phyloP scores from a whole-genome alignment of 2,329 filamentous ascomycete species.

The Paraconiothyrium sp. region DNA sequence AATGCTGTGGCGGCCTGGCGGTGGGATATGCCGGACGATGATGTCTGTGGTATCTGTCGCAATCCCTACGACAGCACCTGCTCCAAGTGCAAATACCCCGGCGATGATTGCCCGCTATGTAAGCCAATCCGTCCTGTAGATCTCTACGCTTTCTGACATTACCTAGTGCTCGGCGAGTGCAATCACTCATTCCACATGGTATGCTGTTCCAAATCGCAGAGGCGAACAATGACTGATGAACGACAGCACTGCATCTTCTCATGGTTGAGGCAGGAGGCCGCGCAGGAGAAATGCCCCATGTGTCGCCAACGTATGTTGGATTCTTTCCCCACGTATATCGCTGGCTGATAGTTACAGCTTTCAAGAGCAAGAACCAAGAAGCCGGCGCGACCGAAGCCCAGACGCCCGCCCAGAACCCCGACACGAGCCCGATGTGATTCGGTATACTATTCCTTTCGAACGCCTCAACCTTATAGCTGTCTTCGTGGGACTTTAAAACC shows the following conservation, averaged over 20 bases:
- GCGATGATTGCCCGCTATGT: slow-evolving; percentile 94
- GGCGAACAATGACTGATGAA: slow-evolving; percentile 18
- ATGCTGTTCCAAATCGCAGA: slow-evolving; percentile 18
- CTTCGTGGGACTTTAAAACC: too few relatives aligned
- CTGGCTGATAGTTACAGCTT: slow-evolving; percentile 40
- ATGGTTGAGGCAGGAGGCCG: slow-evolving; percentile 95
- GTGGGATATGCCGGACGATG: slow-evolving; percentile 97
- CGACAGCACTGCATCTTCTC: slow-evolving; percentile 89
- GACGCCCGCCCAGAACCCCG: slow-evolving; percentile 25
- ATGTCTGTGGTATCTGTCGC: slow-evolving; percentile 98
- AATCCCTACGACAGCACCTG: slow-evolving; percentile 98
- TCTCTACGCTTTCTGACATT: slow-evolving; percentile 23
- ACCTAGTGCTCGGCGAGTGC: slow-evolving; percentile 89
- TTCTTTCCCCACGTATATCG: too few relatives aligned
- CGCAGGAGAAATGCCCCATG: slow-evolving; percentile 96
- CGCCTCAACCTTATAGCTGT: neutral
- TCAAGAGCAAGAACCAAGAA: slow-evolving; percentile 51
- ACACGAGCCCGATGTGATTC: slow-evolving; percentile 30
- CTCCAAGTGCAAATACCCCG: slow-evolving; percentile 96
- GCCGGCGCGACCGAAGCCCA: slow-evolving; percentile 29
- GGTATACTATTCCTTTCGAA: neutral
- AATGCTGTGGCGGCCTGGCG: slow-evolving; percentile 95
- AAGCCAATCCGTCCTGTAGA: slow-evolving; percentile 50
- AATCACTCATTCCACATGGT: slow-evolving; percentile 99
- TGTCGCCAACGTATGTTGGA: slow-evolving; percentile 83